Evolutionary conservation across 495 filamentous ascomycete species (phyloP).

Genomic region (Halenospora varia): DNA sequence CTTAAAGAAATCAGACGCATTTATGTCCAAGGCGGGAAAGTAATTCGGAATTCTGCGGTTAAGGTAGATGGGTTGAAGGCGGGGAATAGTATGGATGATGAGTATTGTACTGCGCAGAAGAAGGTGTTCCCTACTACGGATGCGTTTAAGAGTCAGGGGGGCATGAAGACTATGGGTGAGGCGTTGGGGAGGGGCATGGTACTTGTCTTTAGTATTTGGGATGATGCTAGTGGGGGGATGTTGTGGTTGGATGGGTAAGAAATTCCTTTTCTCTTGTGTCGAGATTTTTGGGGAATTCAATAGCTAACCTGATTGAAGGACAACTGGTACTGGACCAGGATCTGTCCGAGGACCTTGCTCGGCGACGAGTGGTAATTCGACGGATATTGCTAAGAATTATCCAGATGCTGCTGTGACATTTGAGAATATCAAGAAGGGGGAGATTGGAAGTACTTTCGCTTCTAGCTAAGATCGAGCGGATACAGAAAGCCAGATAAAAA

Average conservation of each 20-base stretch:
- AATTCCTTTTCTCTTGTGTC: no score
- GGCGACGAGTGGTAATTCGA: constrained; percentile 52
- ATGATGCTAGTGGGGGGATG: constrained; percentile 71
- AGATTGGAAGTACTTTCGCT: constrained; percentile 50
- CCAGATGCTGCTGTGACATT: constrained; percentile 55
- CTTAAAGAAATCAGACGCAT: constrained; percentile 57
- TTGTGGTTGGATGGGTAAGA: constrained; percentile 67
- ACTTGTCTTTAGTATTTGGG: constrained; percentile 64
- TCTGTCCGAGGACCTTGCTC: constrained; percentile 65
- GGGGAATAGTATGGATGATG: constrained; percentile 51
- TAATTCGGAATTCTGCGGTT: constrained; percentile 36
- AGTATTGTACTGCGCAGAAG: constrained; percentile 58
- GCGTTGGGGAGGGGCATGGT: constrained; percentile 56
- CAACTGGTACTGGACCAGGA: constrained; percentile 52
- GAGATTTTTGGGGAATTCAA: neutral
- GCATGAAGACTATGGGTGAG: constrained; percentile 52
- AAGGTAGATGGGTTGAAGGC: constrained; percentile 46
- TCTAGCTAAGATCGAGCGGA: neutral
- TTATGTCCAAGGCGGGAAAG: constrained; percentile 58
- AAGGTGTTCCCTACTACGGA: constrained; percentile 52
- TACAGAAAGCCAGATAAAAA: no score
- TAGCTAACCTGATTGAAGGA: constrained; percentile 63
- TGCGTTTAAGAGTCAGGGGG: constrained; percentile 50
- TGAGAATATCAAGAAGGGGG: constrained; percentile 63
- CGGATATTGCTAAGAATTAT: constrained; percentile 49